A percentile compares a stretch with the other conserved stretches of the same genome.
Evolutionary conservation across 345 rosid species (phyloP).

Genomic region (Erysimum cheiranthoides): DNA sequence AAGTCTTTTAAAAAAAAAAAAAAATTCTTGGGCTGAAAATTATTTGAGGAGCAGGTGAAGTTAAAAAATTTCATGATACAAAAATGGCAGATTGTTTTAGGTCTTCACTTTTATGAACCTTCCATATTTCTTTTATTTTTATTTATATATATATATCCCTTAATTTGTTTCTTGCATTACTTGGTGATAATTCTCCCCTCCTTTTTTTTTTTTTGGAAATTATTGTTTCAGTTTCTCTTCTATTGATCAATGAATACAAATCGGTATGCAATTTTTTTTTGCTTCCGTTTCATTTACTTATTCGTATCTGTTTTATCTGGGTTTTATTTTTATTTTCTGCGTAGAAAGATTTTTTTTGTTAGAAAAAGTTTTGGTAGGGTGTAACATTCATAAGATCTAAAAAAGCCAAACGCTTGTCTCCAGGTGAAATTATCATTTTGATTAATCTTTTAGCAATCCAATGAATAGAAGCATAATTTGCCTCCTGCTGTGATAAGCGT

Average conservation of each 20-base stretch:
- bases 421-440: conserved; percentile 24
- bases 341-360: background rate
- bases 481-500: conserved; percentile 7
- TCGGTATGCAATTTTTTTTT: background rate
- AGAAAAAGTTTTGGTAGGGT: conserved; percentile 13
- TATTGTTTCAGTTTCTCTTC: conserved; percentile 38
- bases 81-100: conserved; percentile 39
- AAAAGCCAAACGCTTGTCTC: conserved; percentile 24
- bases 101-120: conserved; percentile 42
- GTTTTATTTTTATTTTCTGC: background rate
- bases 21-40: background rate
- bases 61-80: background rate
- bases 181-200: conserved; percentile 12
- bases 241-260: conserved; percentile 34
- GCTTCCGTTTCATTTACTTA: conserved; percentile 25
- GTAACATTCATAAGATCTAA: conserved; percentile 26
- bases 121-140: conserved; percentile 25
- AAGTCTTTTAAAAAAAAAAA: too few species aligned
- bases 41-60: conserved; percentile 26
- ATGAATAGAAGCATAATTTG: background rate
- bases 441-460: background rate
- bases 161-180: background rate
- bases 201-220: background rate
- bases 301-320: conserved; percentile 12
- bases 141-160: background rate